Evolutionary conservation across 345 rosid genomes (phyloP).

Genomic region (Raphanus sativus): DNA sequence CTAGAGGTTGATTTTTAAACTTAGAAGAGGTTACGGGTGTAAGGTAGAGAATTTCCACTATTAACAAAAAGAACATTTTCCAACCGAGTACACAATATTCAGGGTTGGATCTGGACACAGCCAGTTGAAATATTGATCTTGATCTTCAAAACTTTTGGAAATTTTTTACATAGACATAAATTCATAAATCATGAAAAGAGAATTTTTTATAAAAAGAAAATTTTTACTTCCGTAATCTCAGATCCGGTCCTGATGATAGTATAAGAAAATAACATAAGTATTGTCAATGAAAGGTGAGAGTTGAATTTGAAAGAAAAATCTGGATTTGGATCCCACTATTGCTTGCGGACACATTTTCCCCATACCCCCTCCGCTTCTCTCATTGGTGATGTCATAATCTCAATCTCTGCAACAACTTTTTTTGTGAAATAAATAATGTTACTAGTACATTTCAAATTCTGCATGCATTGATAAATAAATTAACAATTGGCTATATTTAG

Average conservation of each 20-base stretch:
- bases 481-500: not conserved
- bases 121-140: too few species aligned
- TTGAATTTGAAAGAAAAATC: conserved; percentile 33
- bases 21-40: too few species aligned
- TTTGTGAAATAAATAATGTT: not conserved
- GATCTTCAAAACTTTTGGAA: too few species aligned
- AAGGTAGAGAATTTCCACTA: too few species aligned
- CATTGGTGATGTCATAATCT: conserved; percentile 15
- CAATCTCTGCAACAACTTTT: not conserved
- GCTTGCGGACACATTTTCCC: conserved; percentile 37
- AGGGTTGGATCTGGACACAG: too few species aligned
- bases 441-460: not conserved
- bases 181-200: too few species aligned
- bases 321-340: conserved; percentile 34
- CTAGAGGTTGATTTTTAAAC: too few species aligned
- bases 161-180: too few species aligned
- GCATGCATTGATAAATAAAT: conserved; percentile 2
- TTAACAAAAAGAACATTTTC: too few species aligned
- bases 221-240: too few species aligned
- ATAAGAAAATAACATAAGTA: conserved; percentile 1
- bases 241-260: too few species aligned
- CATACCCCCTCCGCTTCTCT: conserved; percentile 22
- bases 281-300: conserved; percentile 22
- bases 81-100: not conserved
- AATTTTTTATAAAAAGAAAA: too few species aligned